Evolutionary conservation across 805 yeast genomes (phyloP).

Genomic region (Isabelozyma pseudorhagii): DNA sequence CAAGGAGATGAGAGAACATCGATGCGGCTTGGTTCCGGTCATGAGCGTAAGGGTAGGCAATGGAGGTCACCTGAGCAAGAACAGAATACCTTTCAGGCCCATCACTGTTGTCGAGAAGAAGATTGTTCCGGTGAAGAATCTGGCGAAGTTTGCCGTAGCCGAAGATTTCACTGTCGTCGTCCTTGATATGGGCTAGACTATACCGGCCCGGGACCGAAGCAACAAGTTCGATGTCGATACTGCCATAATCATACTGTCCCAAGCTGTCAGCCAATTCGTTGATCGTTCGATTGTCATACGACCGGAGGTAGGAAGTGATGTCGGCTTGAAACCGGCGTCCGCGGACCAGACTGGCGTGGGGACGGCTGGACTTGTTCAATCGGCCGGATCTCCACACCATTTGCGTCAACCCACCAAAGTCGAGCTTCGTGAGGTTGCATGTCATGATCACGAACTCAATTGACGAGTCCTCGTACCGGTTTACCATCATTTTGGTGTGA

Average conservation of each 20-base stretch:
- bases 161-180: constrained; percentile 24
- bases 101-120: constrained; percentile 17
- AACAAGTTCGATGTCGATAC: constrained; percentile 50
- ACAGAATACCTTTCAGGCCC: constrained; percentile 20
- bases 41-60: constrained; percentile 42
- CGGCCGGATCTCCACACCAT: constrained; percentile 63
- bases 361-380: constrained; percentile 12
- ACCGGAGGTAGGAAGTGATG: constrained; percentile 41
- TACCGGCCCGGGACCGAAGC: constrained; percentile 53
- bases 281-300: constrained; percentile 34
- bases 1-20: constrained; percentile 45
- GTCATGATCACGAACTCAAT: constrained; percentile 57
- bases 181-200: constrained; percentile 4
- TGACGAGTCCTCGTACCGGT: constrained; percentile 44
- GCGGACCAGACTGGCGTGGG: constrained; percentile 5
- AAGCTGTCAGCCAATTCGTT: constrained; percentile 25
- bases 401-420: constrained; percentile 58
- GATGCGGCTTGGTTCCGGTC: constrained; percentile 28
- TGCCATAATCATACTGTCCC: constrained; percentile 39
- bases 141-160: constrained; percentile 50
- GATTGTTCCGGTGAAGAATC: constrained; percentile 29
- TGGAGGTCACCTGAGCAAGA: constrained; percentile 47
- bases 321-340: constrained; percentile 41
- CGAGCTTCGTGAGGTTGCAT: constrained; percentile 53
- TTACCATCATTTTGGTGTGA: constrained; percentile 68